Evolutionary conservation across 2,329 filamentous ascomycete species (phyloP), one percentile per base, ranked within the genome.

Genomic region (Fusarium burgessii): DNA sequence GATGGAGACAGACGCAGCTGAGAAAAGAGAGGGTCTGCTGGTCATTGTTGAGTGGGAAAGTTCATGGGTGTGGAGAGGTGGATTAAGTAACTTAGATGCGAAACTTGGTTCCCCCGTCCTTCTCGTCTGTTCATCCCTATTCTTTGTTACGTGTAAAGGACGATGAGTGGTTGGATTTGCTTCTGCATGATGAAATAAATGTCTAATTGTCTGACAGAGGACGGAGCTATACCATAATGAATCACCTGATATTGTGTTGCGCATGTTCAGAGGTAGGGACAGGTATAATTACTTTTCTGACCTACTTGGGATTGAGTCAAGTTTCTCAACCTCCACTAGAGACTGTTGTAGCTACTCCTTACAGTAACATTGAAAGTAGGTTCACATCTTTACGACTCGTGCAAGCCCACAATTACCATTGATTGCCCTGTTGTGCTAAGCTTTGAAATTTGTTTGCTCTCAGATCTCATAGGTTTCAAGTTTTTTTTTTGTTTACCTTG

Each of bases 111-210:
- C 25, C n/a, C 14, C 43, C n/a, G 23, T 5, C 40, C 36, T 25
- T 20, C 35, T 38, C 41, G 25, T 18, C 14, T 58, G 9, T 38
- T 27, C n/a, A 27, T 35, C 14, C 17, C 33, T 32, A 38, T 66
- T n/a, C 18, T 46, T 40, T 57, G 36, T 52, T 33, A 49, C 52
- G 15, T 20, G 25, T n/a, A 17, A 40, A 23, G 36, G 33, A 47
- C 13, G 38, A 38, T 38, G 20, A 36, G 41, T 41, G 29, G 47
- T 38, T 42, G 35, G 25, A 9, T 42, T 62, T 62, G 29, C 40
- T 62, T 57, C 49, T 50, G 41, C 35, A 68, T 62, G 49, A 68
- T 68, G 49, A 51, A 57, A 51, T 68, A 43, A 43, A 50, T 68
- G n/a, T 23, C 55, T 27, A 62, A 49, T 55, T 47, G 38, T 36